Conservation (phyloP, 257 asterid species). For the Buddleja alternifolia region DNA sequence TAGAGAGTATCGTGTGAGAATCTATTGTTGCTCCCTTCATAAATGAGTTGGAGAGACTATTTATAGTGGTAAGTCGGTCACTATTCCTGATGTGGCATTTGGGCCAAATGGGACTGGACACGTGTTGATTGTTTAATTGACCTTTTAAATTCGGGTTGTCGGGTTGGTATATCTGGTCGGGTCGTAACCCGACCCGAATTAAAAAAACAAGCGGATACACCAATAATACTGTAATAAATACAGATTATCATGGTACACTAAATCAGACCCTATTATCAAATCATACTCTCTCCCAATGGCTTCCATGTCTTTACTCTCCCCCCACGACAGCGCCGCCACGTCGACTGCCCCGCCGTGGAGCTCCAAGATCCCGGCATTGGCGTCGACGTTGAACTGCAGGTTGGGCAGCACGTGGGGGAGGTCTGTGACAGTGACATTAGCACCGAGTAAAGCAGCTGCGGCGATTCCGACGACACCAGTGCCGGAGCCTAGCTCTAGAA, state of each 20-base stretch:
- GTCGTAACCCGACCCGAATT: no score
- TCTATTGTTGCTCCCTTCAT: no score
- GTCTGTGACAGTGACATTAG: constrained; percentile 78
- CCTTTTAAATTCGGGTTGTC: no score
- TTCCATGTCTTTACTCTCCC: constrained; percentile 58
- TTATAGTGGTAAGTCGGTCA: no score
- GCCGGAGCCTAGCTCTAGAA: constrained; percentile 94
- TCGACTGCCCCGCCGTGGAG: constrained; percentile 49
- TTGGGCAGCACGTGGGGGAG: constrained; percentile 81
- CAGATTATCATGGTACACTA: constrained; percentile 75
- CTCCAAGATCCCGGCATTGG: constrained; percentile 50
- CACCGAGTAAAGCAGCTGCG: constrained; percentile 78
- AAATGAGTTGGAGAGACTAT: no score
- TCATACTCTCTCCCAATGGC: constrained; percentile 63
- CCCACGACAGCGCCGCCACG: constrained; percentile 78
- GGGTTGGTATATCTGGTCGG: no score
- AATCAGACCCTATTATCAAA: constrained; percentile 76
- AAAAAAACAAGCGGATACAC: no score
- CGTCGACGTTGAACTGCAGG: constrained; percentile 63
- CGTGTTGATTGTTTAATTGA: no score
- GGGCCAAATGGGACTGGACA: no score
- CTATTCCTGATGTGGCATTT: no score
- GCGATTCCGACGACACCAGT: constrained; percentile 87
- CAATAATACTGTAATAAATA: no score
- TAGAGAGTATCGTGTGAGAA: no score